phyloP scores from a whole-genome alignment of 208 protist species.

The Crithidia sp. region DNA sequence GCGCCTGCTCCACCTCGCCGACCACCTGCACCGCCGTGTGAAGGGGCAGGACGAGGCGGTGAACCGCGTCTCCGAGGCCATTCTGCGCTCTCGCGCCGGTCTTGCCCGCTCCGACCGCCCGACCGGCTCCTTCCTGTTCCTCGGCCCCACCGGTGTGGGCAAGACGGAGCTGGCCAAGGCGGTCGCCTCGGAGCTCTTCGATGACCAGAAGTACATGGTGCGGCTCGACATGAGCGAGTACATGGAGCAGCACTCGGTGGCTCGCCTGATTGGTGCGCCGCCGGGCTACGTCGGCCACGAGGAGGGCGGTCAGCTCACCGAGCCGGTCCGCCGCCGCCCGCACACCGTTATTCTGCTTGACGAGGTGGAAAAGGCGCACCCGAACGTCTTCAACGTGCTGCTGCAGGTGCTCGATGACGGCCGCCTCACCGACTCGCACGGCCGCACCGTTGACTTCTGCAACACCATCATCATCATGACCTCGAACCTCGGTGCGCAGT shows the following conservation, averaged over 20 bases:
- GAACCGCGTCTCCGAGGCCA: slow-evolving; percentile 94
- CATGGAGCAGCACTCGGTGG: slow-evolving; percentile 97
- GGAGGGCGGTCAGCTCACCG: slow-evolving; percentile 98
- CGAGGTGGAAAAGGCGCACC: slow-evolving; percentile 99
- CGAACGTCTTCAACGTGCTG: slow-evolving; percentile 96
- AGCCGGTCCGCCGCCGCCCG: slow-evolving; percentile 97
- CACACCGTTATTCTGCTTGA: slow-evolving; percentile 99
- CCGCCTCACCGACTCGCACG: slow-evolving; percentile 97
- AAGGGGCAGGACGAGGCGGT: slow-evolving; percentile 98
- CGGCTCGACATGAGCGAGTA: slow-evolving; percentile 99
- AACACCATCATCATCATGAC: slow-evolving; percentile 99
- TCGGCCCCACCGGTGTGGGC: slow-evolving; percentile 96
- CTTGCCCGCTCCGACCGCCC: slow-evolving; percentile 91
- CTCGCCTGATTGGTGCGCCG: slow-evolving; percentile 97
- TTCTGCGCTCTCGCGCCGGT: slow-evolving; percentile 96
- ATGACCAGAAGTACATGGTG: slow-evolving; percentile 96
- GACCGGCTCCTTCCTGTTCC: slow-evolving; percentile 96
- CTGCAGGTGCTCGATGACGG: slow-evolving; percentile 99
- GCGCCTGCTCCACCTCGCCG: slow-evolving; percentile 87
- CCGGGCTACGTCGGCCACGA: slow-evolving; percentile 99
- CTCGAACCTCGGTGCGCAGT: slow-evolving; percentile 94
- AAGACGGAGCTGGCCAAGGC: slow-evolving; percentile 98
- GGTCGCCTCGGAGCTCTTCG: slow-evolving; percentile 96
- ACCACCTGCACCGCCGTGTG: slow-evolving; percentile 88
- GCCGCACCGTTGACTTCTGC: slow-evolving; percentile 97